Evolutionary conservation across 202 grass and related monocot species (phyloP).

Genomic region (Zoysia matrella): DNA sequence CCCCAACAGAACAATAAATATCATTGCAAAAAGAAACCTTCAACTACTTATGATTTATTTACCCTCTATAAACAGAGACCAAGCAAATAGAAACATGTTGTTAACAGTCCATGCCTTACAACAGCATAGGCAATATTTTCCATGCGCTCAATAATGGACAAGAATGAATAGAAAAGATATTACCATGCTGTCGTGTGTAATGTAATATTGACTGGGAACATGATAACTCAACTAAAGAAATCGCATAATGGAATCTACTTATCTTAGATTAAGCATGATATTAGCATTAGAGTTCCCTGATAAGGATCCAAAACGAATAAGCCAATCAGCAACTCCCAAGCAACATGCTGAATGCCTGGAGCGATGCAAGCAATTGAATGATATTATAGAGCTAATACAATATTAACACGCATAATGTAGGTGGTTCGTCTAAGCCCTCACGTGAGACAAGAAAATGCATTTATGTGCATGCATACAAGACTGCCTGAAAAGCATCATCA

Average conservation of each 20-base stretch:
- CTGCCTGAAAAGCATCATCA: conserved; percentile 18
- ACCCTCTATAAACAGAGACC: not conserved
- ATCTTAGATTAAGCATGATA: not conserved
- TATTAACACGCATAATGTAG: conserved; percentile 8
- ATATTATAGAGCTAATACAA: conserved; percentile 27
- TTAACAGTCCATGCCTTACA: not conserved
- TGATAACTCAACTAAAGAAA: not conserved
- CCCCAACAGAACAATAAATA: no score
- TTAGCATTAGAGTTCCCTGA: conserved; percentile 4
- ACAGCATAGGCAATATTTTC: not conserved
- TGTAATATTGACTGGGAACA: no score
- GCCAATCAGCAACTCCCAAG: not conserved
- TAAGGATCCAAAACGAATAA: conserved; percentile 3
- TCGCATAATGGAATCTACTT: not conserved
- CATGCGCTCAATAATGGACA: not conserved
- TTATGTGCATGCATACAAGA: conserved; percentile 20
- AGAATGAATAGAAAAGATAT: not conserved
- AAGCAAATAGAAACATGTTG: not conserved
- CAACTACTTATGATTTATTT: not conserved
- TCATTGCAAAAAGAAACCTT: not conserved
- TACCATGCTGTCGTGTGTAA: not conserved
- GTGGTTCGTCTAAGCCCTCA: not conserved
- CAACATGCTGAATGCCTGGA: conserved; percentile 19
- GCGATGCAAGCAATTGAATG: not conserved
- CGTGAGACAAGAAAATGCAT: conserved; percentile 7